Percentiles rank a stretch among this genome's conserved stretches.
These are phyloP conservation scores for Galium porrigens DNA, from an alignment of 305 asterid genomes.

Conservation along the genomic window DNA sequence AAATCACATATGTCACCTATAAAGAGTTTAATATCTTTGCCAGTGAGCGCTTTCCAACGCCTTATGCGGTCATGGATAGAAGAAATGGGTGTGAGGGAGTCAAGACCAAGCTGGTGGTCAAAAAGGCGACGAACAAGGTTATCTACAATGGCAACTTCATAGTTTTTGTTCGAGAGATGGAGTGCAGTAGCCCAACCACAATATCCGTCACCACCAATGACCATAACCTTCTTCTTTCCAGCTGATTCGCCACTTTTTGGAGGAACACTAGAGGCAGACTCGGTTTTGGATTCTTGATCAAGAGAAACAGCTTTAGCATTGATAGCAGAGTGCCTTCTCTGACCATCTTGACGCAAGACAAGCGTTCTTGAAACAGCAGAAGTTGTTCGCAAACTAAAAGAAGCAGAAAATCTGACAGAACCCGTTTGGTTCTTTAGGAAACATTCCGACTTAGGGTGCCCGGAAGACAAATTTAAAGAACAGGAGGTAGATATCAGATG, in stretches of 20 bases:
- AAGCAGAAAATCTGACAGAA: conserved; percentile 22
- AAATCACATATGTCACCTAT: conserved; percentile 86
- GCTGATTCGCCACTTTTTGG: conserved; percentile 24
- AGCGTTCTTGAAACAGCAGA: conserved; percentile 18
- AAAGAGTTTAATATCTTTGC: conserved; percentile 52
- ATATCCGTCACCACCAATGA: conserved; percentile 87
- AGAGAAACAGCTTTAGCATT: conserved; percentile 37
- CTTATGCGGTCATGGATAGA: conserved; percentile 67
- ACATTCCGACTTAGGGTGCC: conserved; percentile 18
- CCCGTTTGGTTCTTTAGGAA: conserved; percentile 18
- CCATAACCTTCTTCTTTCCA: conserved; percentile 54
- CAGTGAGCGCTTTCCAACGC: conserved; percentile 68
- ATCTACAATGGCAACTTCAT: conserved; percentile 79
- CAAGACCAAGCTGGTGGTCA: conserved; percentile 80
- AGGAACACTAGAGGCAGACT: conserved; percentile 28
- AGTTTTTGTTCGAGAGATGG: conserved; percentile 64
- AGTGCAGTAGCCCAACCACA: conserved; percentile 97
- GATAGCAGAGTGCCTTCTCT: conserved; percentile 19
- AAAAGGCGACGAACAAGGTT: conserved; percentile 71
- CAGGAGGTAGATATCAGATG: conserved; percentile 48
- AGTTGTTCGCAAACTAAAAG: conserved; percentile 22
- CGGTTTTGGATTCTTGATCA: conserved; percentile 34
- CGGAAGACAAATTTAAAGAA: conserved; percentile 29
- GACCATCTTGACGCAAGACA: conserved; percentile 14
- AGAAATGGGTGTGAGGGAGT: conserved; percentile 75